A percentile compares a stretch with the other conserved stretches of the same genome.
These are phyloP conservation scores for Botrytis galanthina DNA, from an alignment of 2,329 filamentous ascomycete genomes.

Conservation along the genomic window DNA sequence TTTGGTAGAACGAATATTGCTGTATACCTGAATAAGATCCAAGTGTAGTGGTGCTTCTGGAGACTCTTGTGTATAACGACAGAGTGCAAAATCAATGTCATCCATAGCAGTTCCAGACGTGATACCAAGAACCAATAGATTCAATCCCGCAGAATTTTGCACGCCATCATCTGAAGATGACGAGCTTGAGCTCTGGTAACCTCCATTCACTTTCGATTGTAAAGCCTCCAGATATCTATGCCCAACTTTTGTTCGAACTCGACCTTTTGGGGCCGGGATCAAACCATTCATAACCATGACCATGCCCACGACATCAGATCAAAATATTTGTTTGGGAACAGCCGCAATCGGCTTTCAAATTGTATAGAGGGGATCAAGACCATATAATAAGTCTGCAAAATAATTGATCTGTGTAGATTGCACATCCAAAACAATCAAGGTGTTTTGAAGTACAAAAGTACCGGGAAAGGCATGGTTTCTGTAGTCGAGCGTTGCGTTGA, in stretches of 20 bases:
- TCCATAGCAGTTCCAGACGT: slow-evolving; percentile 38
- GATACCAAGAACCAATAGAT: slow-evolving; percentile 36
- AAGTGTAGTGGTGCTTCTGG: slow-evolving; percentile 35
- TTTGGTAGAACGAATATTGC: neutral
- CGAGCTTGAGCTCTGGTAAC: slow-evolving; percentile 29
- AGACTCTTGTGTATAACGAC: slow-evolving; percentile 38
- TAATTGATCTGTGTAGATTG: neutral
- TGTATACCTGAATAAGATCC: slow-evolving; percentile 36
- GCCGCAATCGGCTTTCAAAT: slow-evolving; percentile 13
- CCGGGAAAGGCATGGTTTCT: slow-evolving; percentile 15
- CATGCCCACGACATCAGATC: slow-evolving; percentile 21
- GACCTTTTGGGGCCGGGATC: slow-evolving; percentile 33
- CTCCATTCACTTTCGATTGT: slow-evolving; percentile 34
- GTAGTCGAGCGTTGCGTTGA: slow-evolving; percentile 7
- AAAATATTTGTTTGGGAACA: slow-evolving; percentile 14
- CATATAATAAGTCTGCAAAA: neutral
- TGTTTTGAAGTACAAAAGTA: neutral
- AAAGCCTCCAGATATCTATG: slow-evolving; percentile 38
- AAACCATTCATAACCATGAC: slow-evolving; percentile 28
- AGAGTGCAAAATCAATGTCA: slow-evolving; percentile 39
- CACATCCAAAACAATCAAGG: neutral
- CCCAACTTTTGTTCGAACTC: slow-evolving; percentile 35
- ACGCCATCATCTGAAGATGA: slow-evolving; percentile 28
- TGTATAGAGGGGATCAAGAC: neutral
- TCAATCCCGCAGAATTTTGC: slow-evolving; percentile 30